Evolutionary conservation across 345 rosid species (phyloP).

Genomic region (Microcos paniculata): DNA sequence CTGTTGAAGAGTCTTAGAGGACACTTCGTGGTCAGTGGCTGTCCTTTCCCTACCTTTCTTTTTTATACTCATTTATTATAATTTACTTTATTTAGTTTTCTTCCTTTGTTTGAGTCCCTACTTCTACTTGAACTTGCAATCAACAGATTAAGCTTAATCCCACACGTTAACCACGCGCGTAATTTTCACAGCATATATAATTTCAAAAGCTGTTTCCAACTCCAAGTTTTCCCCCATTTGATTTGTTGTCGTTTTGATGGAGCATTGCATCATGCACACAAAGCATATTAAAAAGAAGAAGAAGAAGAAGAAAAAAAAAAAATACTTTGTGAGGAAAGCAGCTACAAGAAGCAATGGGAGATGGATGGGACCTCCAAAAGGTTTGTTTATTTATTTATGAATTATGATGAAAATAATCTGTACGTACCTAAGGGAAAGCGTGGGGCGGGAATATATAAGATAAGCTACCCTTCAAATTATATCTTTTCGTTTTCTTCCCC

Average conservation of each 20-base stretch:
- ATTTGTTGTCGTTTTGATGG: not conserved
- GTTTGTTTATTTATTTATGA: not conserved
- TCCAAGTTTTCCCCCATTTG: not conserved
- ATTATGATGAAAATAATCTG: not conserved
- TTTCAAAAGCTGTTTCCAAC: not conserved
- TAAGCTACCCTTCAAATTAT: not conserved
- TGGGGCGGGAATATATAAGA: constrained; percentile 6
- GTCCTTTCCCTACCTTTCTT: not conserved
- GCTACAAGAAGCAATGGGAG: no score
- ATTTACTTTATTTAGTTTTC: not conserved
- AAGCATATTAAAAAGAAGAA: not conserved
- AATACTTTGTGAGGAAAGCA: no score
- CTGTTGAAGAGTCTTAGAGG: constrained; percentile 14
- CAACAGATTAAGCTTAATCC: not conserved
- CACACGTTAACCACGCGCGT: not conserved
- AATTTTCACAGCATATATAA: not conserved
- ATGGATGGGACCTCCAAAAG: not conserved
- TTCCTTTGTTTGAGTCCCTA: not conserved
- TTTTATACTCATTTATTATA: no score
- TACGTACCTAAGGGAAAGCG: not conserved
- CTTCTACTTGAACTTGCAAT: not conserved
- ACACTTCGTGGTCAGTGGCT: constrained; percentile 4
- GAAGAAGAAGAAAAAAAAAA: no score
- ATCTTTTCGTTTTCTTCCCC: not conserved
- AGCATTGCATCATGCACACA: not conserved